Percentiles rank a stretch among this genome's conserved stretches.
Conservation (phyloP, 1,284 basidiomycete genomes). For the Irpex rosettiformis region DNA sequence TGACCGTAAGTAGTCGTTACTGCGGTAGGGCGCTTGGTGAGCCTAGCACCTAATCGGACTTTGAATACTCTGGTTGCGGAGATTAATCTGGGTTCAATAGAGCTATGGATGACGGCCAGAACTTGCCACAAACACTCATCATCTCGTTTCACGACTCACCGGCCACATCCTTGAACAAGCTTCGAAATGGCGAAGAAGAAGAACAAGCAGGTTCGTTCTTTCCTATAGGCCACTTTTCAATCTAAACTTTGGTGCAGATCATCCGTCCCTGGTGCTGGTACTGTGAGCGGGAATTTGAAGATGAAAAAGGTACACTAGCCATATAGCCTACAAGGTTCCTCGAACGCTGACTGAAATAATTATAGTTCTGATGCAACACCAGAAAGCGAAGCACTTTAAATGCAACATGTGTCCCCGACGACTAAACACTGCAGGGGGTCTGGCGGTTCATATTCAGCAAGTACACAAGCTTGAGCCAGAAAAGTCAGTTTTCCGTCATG, state of each 20-base stretch:
- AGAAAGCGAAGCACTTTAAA: conserved; percentile 99
- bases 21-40: neutral
- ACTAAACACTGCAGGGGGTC: conserved; percentile 94
- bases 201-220: conserved; percentile 61
- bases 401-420: conserved; percentile 94
- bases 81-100: neutral
- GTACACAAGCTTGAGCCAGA: conserved; percentile 98
- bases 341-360: neutral
- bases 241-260: conserved; percentile 42
- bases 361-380: conserved; percentile 94
- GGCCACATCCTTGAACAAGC: neutral
- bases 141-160: neutral
- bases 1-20: neutral
- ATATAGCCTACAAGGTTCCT: neutral
- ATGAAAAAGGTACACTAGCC: conserved; percentile 77
- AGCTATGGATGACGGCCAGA: neutral
- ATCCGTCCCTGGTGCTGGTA: conserved; percentile 98
- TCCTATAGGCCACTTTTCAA: neutral
- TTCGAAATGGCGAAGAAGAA: conserved; percentile 73
- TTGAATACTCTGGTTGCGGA: neutral
- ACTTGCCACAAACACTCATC: conserved; percentile 9
- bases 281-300: conserved; percentile 97
- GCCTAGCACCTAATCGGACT: neutral
- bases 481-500: conserved; percentile 49
- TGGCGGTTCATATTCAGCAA: conserved; percentile 98